Conservation (phyloP, 2,329 filamentous ascomycete genomes). For the Berkeleyomyces basicola region DNA sequence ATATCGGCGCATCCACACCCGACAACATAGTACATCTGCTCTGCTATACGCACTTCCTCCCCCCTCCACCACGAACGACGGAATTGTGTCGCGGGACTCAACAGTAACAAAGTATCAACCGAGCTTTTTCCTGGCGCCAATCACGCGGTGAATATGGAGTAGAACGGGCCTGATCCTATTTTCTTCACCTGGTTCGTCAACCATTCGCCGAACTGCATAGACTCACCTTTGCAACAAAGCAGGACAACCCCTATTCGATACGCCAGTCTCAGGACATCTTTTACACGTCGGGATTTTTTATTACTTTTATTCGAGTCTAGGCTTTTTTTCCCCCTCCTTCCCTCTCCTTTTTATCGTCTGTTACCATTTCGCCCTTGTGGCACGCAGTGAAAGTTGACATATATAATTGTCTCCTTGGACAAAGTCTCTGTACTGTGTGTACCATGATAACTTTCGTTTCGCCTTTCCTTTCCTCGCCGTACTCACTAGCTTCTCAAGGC, state of each 20-base stretch:
- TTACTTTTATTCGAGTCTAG: not conserved
- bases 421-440: too few species aligned
- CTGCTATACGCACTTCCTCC: not conserved
- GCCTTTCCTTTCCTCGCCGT: too few species aligned
- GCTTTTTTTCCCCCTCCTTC: not conserved
- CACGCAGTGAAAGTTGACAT: not conserved
- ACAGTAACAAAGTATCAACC: not conserved
- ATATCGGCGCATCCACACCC: not conserved
- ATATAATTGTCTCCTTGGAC: not conserved
- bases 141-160: not conserved
- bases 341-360: not conserved
- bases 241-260: not conserved
- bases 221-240: conserved; percentile 5
- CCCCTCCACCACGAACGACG: not conserved
- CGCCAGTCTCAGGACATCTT: not conserved
- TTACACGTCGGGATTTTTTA: not conserved
- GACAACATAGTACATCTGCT: not conserved
- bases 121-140: not conserved
- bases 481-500: too few species aligned
- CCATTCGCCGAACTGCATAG: conserved; percentile 1
- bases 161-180: not conserved
- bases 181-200: conserved; percentile 4
- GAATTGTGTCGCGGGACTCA: not conserved
- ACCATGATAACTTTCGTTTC: not conserved
- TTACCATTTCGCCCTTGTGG: not conserved